Percentiles rank a stretch among this genome's conserved stretches.
Conservation (phyloP, 129 eudicot species). For the Arctium minus region DNA sequence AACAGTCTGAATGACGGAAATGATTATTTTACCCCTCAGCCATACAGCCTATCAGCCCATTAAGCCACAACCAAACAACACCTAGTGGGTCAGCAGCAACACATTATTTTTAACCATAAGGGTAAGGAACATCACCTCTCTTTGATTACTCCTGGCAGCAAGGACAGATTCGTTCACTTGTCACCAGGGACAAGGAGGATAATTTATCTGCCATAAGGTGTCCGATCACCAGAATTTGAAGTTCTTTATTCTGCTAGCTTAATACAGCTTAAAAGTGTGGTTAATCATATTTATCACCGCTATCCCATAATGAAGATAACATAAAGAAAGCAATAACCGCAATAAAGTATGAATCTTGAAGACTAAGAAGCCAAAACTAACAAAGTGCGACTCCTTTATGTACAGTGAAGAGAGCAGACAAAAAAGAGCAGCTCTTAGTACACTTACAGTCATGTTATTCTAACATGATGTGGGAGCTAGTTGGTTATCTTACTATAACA, state of each 20-base stretch:
- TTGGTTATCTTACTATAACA: conserved; percentile 14
- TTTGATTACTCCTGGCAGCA: conserved; percentile 1
- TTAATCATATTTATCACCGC: conserved; percentile 1
- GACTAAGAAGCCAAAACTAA: conserved; percentile 2
- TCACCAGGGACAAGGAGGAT: conserved; percentile 15
- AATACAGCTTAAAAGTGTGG: not conserved
- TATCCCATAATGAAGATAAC: not conserved
- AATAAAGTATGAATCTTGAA: conserved; percentile 20
- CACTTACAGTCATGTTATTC: conserved; percentile 35
- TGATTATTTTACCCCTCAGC: not conserved
- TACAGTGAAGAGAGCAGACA: conserved; percentile 39
- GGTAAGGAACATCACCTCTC: conserved; percentile 1
- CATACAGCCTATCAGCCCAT: not conserved
- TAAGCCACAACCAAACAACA: not conserved
- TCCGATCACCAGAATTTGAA: conserved; percentile 7
- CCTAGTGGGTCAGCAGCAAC: conserved; percentile 4
- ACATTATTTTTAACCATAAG: not conserved
- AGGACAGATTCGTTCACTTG: not conserved
- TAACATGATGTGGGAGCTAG: conserved; percentile 29
- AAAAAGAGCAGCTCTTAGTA: conserved; percentile 39
- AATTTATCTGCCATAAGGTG: conserved; percentile 23
- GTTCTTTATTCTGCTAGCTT: not conserved
- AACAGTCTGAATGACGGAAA: not conserved
- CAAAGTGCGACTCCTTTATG: conserved; percentile 22
- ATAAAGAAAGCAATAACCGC: conserved; percentile 8